phyloP scores from a whole-genome alignment of 345 rosid genomes.

The Aquilaria malaccensis region DNA sequence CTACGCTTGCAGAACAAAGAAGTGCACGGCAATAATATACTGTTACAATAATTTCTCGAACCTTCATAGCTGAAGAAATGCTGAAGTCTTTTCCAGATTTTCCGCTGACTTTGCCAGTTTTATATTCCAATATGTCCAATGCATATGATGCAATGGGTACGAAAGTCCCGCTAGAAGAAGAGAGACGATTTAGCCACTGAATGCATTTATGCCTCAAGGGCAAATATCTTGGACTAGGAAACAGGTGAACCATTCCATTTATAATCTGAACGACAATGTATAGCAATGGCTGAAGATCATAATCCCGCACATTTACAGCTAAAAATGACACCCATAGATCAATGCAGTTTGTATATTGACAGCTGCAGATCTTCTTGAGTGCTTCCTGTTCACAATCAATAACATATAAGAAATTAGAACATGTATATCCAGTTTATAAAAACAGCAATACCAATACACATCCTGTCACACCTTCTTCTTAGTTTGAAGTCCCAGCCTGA shows the following conservation, averaged over 20 bases:
- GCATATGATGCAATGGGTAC: constrained; percentile 64
- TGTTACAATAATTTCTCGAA: constrained; percentile 19
- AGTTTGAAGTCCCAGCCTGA: constrained; percentile 55
- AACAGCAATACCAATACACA: constrained; percentile 2
- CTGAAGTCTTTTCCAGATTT: constrained; percentile 46
- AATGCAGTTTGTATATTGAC: constrained; percentile 67
- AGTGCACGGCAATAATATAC: not conserved
- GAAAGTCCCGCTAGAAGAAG: constrained; percentile 63
- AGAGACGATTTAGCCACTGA: constrained; percentile 78
- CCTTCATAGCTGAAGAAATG: constrained; percentile 63
- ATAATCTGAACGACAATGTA: constrained; percentile 60
- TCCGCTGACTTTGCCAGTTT: constrained; percentile 44
- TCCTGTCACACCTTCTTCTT: constrained; percentile 57
- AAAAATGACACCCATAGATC: constrained; percentile 87
- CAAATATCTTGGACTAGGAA: constrained; percentile 87
- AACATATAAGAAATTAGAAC: constrained; percentile 13
- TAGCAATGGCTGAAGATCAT: constrained; percentile 65
- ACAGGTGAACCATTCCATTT: constrained; percentile 67
- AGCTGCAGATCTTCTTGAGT: constrained; percentile 70
- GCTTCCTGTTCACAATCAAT: constrained; percentile 58
- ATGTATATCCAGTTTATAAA: not conserved
- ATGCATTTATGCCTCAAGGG: constrained; percentile 77
- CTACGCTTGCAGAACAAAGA: too few species aligned
- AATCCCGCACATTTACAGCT: constrained; percentile 41
- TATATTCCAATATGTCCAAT: constrained; percentile 77